Percentiles rank a stretch among this genome's conserved stretches.
Conservation (phyloP, 73 alveolate genomes). For the Paramecium pentaurelia region DNA sequence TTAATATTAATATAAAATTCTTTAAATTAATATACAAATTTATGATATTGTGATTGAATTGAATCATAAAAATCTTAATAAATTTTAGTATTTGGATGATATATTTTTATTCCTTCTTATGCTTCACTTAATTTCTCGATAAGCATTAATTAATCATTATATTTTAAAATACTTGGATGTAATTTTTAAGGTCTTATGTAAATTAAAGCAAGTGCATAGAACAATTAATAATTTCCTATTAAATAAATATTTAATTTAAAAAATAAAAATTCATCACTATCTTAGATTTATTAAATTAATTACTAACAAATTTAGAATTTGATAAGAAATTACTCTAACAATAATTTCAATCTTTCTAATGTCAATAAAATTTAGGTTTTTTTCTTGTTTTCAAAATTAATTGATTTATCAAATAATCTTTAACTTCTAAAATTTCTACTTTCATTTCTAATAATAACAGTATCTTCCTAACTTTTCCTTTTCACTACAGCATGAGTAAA, state of each 20-base stretch:
- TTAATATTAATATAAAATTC: neutral
- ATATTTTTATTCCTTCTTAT: neutral
- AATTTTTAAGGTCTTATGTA: neutral
- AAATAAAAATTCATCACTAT: neutral
- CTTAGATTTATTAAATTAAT: neutral
- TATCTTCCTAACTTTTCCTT: neutral
- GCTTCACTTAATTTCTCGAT: neutral
- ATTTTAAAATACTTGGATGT: neutral
- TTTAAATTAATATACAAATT: neutral
- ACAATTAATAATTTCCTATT: neutral
- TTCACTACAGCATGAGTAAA: neutral
- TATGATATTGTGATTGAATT: neutral
- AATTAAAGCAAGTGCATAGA: neutral
- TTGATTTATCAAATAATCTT: neutral
- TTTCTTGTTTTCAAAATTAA: neutral
- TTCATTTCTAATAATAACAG: neutral
- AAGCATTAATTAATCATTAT: neutral
- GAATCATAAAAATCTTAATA: neutral
- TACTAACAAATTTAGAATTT: neutral
- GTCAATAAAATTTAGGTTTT: neutral
- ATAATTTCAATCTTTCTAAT: neutral
- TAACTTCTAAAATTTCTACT: neutral
- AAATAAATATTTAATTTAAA: neutral
- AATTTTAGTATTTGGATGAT: neutral
- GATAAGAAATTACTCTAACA: neutral